Base-by-base conservation (phyloP, 2,329 filamentous ascomycete species). In the Pleochaeta shiraiana region DNA sequence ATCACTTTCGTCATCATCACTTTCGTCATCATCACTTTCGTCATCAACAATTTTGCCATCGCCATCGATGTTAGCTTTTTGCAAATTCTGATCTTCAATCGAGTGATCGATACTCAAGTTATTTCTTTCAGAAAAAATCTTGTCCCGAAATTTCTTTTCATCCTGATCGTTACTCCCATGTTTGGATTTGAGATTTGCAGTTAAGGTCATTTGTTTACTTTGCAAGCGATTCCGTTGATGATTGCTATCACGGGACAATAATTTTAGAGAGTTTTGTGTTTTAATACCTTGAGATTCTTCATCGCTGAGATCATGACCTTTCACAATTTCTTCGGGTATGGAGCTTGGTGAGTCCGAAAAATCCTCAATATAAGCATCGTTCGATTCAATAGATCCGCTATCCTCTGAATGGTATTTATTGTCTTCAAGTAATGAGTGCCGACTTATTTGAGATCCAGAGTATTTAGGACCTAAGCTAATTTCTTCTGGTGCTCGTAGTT, bases 391-490 rank as follows among this genome's bases (percentile, higher is more conserved):
- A 14, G 77, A 79, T 68, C 78, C 80, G 63, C 79, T 79, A 45
- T 81, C 77, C 0, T 79, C 76, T 19, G 79, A 79, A 12, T 78
- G 78, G 0, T 79, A 80, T 24, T 81, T 77, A 55, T 81, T 75
- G 19, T 79, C 79, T 68, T 78, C 80, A 1, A 84, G 79, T 19
- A 90, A 76, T 14, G 81, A 83, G 55, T 84, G 77, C 65, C 91
- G 82, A 68, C 84, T 90, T 39, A 96, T 81, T 60, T 82, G 82
- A 21, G 87, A 80, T 12, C 92, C 91, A 67, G 84, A 80, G 74
- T 97, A 97, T 72, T 89, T 82, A 16, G 86, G 84, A 0, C 90
- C 92, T 1, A 96, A 78, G 0, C 82, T 76, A 21, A 85, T 75
- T 28, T 80, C 79, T 37, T 89, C 84, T 65, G 83, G 83, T 72